Evolutionary conservation across 2,329 filamentous ascomycete species (phyloP), one percentile per base, ranked within the genome.

Genomic region (Neocatenulostroma microsporum): DNA sequence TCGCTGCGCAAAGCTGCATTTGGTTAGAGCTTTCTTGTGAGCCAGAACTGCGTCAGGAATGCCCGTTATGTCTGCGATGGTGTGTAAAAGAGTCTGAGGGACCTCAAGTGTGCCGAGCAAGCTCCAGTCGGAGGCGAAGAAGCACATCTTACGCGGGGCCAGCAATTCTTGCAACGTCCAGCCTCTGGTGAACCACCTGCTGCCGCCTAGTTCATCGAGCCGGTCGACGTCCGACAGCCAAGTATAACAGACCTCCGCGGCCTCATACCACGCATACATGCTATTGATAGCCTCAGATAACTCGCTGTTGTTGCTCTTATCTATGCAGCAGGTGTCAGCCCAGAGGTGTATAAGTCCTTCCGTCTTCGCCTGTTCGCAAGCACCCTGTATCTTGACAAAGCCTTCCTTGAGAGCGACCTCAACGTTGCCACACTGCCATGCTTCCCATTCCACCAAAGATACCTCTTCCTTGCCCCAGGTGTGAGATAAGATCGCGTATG

Each of bases 221-320:
- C 17, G 34, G 24, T n/a, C n/a, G 5, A 48, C 39, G 30, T 51
- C 48, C 2, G 34, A n/a, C 5, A 51, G 30, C 19, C 45, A 47
- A 4, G 44, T 43, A 24, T 44, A 51, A 27, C 45, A 50, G n/a
- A 27, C 31, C 3, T 13, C 31, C 2, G 45, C 36, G 12, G 37
- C 21, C 15, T 31, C 18, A 35, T 54, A 54, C 46, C 46, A 54
- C 10, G 32, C 19, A 19, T 41, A 51, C 49, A 52, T 51, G 7
- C 41, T 47, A 21, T 32, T 47, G 29, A 50, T 38, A 14, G 49
- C 42, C 20, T 41, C 40, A 1, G 45, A 37, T 2, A 51, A 33
- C 27, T 53, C 48, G 10, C 41, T 34, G 21, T 19, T 37, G 27
- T 35, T 51, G 3, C 21, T 25, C 30, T 47, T 49, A 35, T 55